phyloP scores from a whole-genome alignment of 805 yeast species.

The Candida silvicultrix region DNA sequence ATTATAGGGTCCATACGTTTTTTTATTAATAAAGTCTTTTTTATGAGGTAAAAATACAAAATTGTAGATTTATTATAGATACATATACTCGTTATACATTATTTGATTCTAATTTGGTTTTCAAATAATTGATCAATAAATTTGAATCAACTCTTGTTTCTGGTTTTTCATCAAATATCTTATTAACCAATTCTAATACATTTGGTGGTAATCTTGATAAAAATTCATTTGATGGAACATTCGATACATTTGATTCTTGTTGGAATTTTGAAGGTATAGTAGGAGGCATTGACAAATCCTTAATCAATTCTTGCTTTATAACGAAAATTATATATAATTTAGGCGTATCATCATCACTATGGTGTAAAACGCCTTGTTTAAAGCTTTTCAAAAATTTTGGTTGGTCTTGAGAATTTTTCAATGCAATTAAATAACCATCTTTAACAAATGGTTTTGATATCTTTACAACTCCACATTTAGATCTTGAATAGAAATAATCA shows the following conservation, averaged over 20 bases:
- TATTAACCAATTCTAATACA: slow-evolving; percentile 14
- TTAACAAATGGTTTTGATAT: slow-evolving; percentile 34
- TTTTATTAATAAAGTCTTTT: neutral
- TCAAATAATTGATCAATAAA: slow-evolving; percentile 13
- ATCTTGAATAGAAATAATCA: slow-evolving; percentile 28
- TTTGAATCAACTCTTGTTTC: slow-evolving; percentile 14
- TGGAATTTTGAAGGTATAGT: neutral
- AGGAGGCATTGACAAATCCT: neutral
- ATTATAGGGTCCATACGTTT: neutral
- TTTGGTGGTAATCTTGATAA: slow-evolving; percentile 12
- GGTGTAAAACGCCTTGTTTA: neutral
- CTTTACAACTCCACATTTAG: slow-evolving; percentile 41
- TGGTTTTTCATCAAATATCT: slow-evolving; percentile 17
- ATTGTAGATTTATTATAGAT: no score
- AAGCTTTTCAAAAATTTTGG: slow-evolving; percentile 15
- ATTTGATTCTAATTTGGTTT: neutral
- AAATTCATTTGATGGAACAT: slow-evolving; percentile 11
- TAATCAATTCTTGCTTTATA: slow-evolving; percentile 16
- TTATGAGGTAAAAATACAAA: no score
- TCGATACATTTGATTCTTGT: neutral
- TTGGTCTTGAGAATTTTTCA: slow-evolving; percentile 6
- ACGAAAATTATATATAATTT: slow-evolving; percentile 15
- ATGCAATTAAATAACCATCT: slow-evolving; percentile 37
- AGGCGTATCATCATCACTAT: slow-evolving; percentile 1
- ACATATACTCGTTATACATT: no score